Evolutionary conservation across 1,139 yeast species (phyloP).

Genomic region (Yamadazyma dushanensis): DNA sequence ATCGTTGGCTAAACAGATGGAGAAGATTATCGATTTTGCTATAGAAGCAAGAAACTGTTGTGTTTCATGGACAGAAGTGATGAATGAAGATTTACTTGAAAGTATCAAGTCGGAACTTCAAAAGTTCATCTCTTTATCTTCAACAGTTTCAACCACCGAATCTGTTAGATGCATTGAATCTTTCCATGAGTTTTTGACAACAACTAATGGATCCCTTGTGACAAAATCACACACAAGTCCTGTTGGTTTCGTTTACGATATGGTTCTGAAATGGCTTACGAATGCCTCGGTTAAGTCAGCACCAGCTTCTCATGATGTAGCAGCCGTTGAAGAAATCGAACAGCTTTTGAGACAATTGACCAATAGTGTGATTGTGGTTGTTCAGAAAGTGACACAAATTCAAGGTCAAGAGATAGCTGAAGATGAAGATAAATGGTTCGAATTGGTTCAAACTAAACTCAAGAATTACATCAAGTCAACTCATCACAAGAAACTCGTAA

Average conservation of each 20-base stretch:
- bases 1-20: constrained; percentile 39
- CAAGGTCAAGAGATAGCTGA: constrained; percentile 34
- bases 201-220: constrained; percentile 3
- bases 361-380: constrained; percentile 62
- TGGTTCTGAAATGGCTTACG: constrained; percentile 41
- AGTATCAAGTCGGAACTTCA: background rate
- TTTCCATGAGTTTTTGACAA: constrained; percentile 8
- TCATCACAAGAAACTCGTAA: constrained; percentile 30
- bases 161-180: constrained; percentile 8
- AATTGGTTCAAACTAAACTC: constrained; percentile 46
- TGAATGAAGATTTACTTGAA: background rate
- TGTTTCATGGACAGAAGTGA: background rate
- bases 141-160: constrained; percentile 6
- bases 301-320: constrained; percentile 21
- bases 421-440: constrained; percentile 69
- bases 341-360: constrained; percentile 49
- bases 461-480: constrained; percentile 28
- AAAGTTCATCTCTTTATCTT: constrained; percentile 3
- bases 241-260: constrained; percentile 47
- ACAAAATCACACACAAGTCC: constrained; percentile 31
- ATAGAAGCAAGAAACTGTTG: constrained; percentile 19
- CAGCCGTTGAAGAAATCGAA: constrained; percentile 45
- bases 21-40: constrained; percentile 52
- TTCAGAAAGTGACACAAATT: constrained; percentile 55
- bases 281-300: constrained; percentile 23